phyloP scores from a whole-genome alignment of 1,139 yeast species.

The Taphrina pruni region DNA sequence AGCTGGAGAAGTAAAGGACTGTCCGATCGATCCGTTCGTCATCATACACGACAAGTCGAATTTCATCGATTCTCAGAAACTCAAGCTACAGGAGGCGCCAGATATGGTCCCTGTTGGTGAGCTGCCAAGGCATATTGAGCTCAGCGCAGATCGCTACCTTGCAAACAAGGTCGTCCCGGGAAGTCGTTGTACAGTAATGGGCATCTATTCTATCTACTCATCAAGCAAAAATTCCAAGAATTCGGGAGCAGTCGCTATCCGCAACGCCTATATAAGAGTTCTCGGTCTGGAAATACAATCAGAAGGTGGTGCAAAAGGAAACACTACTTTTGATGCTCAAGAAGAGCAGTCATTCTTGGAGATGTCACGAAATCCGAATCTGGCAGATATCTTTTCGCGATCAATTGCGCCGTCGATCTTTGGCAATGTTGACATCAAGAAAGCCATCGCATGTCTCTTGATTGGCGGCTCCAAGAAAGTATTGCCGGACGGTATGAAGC shows the following conservation, averaged over 20 bases:
- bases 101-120: constrained; percentile 99
- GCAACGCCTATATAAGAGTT: constrained; percentile 88
- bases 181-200: constrained; percentile 86
- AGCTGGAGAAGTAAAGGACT: constrained; percentile 66
- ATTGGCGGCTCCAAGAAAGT: constrained; percentile 94
- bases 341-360: constrained; percentile 91
- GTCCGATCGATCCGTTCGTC: constrained; percentile 91
- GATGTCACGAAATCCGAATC: constrained; percentile 78
- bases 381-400: constrained; percentile 81
- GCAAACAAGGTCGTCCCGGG: constrained; percentile 95
- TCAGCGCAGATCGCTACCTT: constrained; percentile 87
- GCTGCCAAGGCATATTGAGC: constrained; percentile 90
- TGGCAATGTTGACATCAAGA: constrained; percentile 90
- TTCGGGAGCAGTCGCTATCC: constrained; percentile 74
- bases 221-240: constrained; percentile 58
- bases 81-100: constrained; percentile 93
- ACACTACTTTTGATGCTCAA: constrained; percentile 80
- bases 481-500: constrained; percentile 93
- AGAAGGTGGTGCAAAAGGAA: constrained; percentile 67
- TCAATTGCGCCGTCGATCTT: constrained; percentile 97
- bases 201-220: constrained; percentile 89
- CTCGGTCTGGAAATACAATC: constrained; percentile 85
- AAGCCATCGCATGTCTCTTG: constrained; percentile 86
- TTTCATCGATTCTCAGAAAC: constrained; percentile 91
- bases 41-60: constrained; percentile 91